Conservation (phyloP, 768 basidiomycete species). For the Coprinopsis strossmayeri region DNA sequence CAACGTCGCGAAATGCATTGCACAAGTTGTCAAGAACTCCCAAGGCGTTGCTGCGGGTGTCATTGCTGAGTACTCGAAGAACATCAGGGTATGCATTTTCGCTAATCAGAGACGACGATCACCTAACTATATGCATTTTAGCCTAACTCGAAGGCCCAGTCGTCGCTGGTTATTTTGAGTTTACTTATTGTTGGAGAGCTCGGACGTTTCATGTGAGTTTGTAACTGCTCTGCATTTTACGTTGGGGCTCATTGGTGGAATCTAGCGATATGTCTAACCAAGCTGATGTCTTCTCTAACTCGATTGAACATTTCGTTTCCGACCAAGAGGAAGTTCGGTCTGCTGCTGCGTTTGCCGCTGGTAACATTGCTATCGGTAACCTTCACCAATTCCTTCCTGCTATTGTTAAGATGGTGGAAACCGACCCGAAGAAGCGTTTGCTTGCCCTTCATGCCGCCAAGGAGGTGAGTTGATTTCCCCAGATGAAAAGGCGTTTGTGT, state of each 20-base stretch:
- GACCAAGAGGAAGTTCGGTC: slow-evolving; percentile 83
- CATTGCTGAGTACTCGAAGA: slow-evolving; percentile 79
- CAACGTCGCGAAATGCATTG: slow-evolving; percentile 84
- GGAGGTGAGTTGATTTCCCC: slow-evolving; percentile 47
- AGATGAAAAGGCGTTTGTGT: too few relatives aligned
- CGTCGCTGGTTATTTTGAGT: slow-evolving; percentile 70
- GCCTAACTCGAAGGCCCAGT: slow-evolving; percentile 54
- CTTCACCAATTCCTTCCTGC: slow-evolving; percentile 79
- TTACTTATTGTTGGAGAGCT: slow-evolving; percentile 89
- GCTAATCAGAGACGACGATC: slow-evolving; percentile 1
- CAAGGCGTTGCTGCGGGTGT: slow-evolving; percentile 73
- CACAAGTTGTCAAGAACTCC: slow-evolving; percentile 68
- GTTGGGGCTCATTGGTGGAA: slow-evolving; percentile 4
- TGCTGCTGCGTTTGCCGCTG: slow-evolving; percentile 92
- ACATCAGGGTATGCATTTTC: slow-evolving; percentile 52
- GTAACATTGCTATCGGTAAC: slow-evolving; percentile 95
- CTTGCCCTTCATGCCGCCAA: slow-evolving; percentile 89
- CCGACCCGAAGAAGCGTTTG: slow-evolving; percentile 71
- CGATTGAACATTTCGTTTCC: slow-evolving; percentile 67
- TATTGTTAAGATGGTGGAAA: slow-evolving; percentile 74
- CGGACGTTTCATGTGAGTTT: slow-evolving; percentile 73
- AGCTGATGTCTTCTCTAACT: slow-evolving; percentile 66
- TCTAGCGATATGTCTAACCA: slow-evolving; percentile 84
- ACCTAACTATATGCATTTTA: slow-evolving; percentile 13
- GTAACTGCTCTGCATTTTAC: not conserved